These are phyloP conservation scores for Austroboletus novae-zelandiae DNA, from an alignment of 1,284 basidiomycete genomes.

Conservation along the genomic window DNA sequence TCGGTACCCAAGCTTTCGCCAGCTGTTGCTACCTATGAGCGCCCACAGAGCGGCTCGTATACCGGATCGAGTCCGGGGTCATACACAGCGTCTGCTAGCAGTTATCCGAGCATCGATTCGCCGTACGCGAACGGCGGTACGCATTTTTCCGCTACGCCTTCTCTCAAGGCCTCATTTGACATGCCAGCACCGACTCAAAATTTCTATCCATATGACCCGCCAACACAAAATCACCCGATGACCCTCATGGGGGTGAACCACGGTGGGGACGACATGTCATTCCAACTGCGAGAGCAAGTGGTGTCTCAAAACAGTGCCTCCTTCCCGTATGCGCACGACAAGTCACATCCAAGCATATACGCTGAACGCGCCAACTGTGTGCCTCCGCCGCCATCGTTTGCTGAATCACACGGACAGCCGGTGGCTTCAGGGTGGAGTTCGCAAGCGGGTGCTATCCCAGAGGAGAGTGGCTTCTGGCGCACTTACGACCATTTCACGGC, in stretches of 20 bases:
- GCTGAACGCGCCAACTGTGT: constrained; percentile 20
- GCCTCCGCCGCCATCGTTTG: constrained; percentile 16
- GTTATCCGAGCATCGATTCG: constrained; percentile 27
- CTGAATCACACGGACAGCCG: constrained; percentile 16
- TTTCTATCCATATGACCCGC: constrained; percentile 25
- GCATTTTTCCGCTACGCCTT: constrained; percentile 16
- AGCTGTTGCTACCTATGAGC: constrained; percentile 17
- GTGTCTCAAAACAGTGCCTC: constrained; percentile 15
- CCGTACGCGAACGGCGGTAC: constrained; percentile 25
- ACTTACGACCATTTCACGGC: constrained; percentile 26
- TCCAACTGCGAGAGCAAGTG: constrained; percentile 17
- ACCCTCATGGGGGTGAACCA: constrained; percentile 19
- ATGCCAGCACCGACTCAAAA: constrained; percentile 14
- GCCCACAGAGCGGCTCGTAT: constrained; percentile 22
- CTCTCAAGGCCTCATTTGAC: constrained; percentile 25
- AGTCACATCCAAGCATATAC: constrained; percentile 23
- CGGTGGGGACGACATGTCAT: constrained; percentile 16
- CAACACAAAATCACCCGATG: constrained; percentile 16
- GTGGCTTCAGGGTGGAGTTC: constrained; percentile 19
- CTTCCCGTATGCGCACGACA: constrained; percentile 25
- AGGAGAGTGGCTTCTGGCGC: constrained; percentile 24
- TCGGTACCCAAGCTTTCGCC: constrained; percentile 9
- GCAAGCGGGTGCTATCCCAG: constrained; percentile 17
- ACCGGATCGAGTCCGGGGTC: constrained; percentile 25
- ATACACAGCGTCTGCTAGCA: constrained; percentile 24